Conservation (phyloP, 106 monocot species). For the Acorus gramineus region DNA sequence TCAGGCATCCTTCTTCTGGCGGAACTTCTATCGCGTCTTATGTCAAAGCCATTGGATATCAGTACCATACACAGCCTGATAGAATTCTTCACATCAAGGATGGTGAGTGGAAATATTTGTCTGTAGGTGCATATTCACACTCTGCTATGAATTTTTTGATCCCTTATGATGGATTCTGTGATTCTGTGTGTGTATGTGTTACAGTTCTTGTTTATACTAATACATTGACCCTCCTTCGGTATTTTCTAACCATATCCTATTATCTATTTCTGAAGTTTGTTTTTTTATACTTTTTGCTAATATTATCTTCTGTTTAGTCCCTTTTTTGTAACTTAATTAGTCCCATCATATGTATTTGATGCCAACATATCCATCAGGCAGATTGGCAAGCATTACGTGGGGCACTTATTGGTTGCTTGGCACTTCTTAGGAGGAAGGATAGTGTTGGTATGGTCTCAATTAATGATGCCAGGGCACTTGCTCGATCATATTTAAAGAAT, state of each 20-base stretch:
- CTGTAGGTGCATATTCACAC: no score
- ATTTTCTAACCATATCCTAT: no score
- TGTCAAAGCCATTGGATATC: slow-evolving; percentile 38
- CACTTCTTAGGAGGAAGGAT: slow-evolving; percentile 63
- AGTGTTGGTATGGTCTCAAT: slow-evolving; percentile 38
- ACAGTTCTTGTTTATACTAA: no score
- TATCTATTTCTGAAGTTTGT: no score
- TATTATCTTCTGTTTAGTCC: background rate
- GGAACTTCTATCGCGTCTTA: slow-evolving; percentile 47
- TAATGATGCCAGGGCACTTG: slow-evolving; percentile 49
- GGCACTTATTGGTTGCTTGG: slow-evolving; percentile 78
- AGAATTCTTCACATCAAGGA: slow-evolving; percentile 67
- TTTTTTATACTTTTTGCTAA: background rate
- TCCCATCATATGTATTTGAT: slow-evolving; percentile 14
- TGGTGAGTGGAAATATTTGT: slow-evolving; percentile 38
- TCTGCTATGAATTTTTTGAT: no score
- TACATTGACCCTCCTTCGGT: no score
- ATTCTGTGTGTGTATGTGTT: no score
- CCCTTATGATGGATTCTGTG: no score
- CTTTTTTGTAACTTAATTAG: background rate
- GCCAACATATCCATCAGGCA: slow-evolving; percentile 36
- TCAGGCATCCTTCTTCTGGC: slow-evolving; percentile 67
- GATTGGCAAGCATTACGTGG: slow-evolving; percentile 91
- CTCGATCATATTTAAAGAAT: slow-evolving; percentile 44
- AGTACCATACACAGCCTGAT: slow-evolving; percentile 41